A percentile compares a stretch with the other conserved stretches of the same genome.
Evolutionary conservation across 768 basidiomycete species (phyloP).

Genomic region (Leucogyrophana mollusca): DNA sequence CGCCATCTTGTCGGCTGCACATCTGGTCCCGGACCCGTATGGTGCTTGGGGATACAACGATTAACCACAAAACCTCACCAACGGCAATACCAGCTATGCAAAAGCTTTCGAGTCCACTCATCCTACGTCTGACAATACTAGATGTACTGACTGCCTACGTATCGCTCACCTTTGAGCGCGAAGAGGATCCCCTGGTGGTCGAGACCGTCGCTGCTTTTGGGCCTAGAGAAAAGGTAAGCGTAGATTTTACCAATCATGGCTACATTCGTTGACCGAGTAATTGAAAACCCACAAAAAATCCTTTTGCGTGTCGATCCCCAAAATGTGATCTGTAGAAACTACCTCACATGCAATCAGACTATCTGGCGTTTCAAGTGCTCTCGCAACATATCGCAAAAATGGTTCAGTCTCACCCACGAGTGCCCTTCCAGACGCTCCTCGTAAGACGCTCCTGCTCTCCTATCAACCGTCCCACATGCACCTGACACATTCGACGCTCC

Average conservation of each 20-base stretch:
- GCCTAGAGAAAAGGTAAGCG: slow-evolving; percentile 64
- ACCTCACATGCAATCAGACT: slow-evolving; percentile 70
- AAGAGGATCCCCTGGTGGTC: slow-evolving; percentile 42
- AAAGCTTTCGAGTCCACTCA: slow-evolving; percentile 24
- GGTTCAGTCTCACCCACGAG: slow-evolving; percentile 51
- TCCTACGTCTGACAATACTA: slow-evolving; percentile 58
- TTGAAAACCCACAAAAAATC: neutral
- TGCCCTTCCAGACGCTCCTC: slow-evolving; percentile 52
- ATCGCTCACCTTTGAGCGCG: slow-evolving; percentile 39
- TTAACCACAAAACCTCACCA: slow-evolving; percentile 3
- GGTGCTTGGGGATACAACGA: slow-evolving; percentile 8
- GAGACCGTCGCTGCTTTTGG: slow-evolving; percentile 73
- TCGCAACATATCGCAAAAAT: slow-evolving; percentile 66
- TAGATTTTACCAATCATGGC: slow-evolving; percentile 5
- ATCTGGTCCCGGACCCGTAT: slow-evolving; percentile 47
- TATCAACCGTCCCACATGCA: too few relatives aligned
- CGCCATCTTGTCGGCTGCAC: slow-evolving; percentile 45
- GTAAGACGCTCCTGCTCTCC: slow-evolving; percentile 30
- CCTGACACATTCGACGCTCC: slow-evolving; percentile 7
- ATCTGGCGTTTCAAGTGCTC: slow-evolving; percentile 58
- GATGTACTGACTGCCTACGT: slow-evolving; percentile 71
- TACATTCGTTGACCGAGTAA: slow-evolving; percentile 3
- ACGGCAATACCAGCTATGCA: slow-evolving; percentile 7
- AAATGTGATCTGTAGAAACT: slow-evolving; percentile 43
- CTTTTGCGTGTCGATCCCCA: neutral